Percentiles rank a stretch among this genome's conserved stretches.
phyloP scores from a whole-genome alignment of 306 rosid genomes.

The Adenanthera pavonina region DNA sequence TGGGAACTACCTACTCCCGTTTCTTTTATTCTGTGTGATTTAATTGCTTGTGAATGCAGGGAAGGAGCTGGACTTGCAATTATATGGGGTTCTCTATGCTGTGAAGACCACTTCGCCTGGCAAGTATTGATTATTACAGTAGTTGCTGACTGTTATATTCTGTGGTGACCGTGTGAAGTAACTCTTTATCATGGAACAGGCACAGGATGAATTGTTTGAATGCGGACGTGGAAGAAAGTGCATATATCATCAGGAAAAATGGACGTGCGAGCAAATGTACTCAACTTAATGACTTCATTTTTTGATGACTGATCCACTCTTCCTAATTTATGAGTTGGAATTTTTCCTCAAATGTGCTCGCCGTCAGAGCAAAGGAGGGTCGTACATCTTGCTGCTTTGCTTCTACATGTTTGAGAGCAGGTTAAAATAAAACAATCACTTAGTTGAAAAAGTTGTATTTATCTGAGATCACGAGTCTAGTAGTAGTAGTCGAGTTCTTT shows the following conservation, averaged over 20 bases:
- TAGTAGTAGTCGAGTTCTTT: background rate
- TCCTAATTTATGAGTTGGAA: constrained; percentile 17
- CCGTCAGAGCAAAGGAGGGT: constrained; percentile 17
- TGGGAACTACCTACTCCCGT: constrained; percentile 1
- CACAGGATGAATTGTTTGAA: constrained; percentile 89
- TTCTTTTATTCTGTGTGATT: constrained; percentile 16
- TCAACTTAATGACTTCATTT: constrained; percentile 81
- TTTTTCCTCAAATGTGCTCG: background rate
- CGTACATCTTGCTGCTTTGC: background rate
- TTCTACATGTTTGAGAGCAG: background rate
- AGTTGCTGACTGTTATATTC: background rate
- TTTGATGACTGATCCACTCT: constrained; percentile 53
- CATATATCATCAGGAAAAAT: constrained; percentile 53
- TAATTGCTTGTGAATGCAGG: constrained; percentile 55
- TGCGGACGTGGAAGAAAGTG: constrained; percentile 70
- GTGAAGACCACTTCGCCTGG: constrained; percentile 91
- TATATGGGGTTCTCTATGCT: constrained; percentile 78
- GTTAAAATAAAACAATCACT: background rate
- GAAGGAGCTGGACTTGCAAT: constrained; percentile 74
- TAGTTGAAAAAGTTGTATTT: background rate
- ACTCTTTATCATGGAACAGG: constrained; percentile 53
- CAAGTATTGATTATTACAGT: constrained; percentile 14
- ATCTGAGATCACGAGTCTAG: too few relatives aligned
- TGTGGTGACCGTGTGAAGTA: constrained; percentile 4
- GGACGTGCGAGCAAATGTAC: constrained; percentile 40